phyloP scores from a whole-genome alignment of 2,329 filamentous ascomycete species.

The Biscogniauxia marginata region DNA sequence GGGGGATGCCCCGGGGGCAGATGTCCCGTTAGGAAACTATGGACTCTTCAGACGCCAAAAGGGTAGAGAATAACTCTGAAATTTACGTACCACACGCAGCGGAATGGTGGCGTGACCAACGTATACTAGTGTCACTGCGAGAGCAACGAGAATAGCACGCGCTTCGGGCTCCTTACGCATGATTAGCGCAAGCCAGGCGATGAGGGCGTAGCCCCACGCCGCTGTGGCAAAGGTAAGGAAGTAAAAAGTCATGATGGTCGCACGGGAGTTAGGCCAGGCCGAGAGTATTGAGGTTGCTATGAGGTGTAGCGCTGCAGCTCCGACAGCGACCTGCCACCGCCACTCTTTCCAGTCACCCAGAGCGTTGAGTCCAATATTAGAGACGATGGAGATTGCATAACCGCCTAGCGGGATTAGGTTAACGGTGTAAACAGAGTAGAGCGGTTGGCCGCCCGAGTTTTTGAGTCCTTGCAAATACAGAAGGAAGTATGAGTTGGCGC shows the following conservation, averaged over 20 bases:
- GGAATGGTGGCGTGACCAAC: slow-evolving; percentile 40
- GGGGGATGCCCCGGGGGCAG: too few species aligned
- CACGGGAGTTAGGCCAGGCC: slow-evolving; percentile 34
- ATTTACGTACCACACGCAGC: too few species aligned
- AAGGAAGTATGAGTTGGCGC: slow-evolving; percentile 27
- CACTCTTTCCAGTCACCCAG: slow-evolving; percentile 39
- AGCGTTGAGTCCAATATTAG: slow-evolving; percentile 35
- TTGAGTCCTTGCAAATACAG: slow-evolving; percentile 25
- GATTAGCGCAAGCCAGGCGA: slow-evolving; percentile 37
- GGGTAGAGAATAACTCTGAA: too few species aligned
- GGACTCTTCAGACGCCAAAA: too few species aligned
- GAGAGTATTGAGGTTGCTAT: slow-evolving; percentile 23
- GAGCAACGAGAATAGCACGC: slow-evolving; percentile 29
- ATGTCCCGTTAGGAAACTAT: too few species aligned
- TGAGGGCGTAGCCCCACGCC: slow-evolving; percentile 33
- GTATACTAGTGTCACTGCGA: slow-evolving; percentile 40
- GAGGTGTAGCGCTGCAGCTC: slow-evolving; percentile 28
- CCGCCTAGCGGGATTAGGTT: slow-evolving; percentile 27
- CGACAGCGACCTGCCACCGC: slow-evolving; percentile 39
- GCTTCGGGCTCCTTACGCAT: slow-evolving; percentile 38
- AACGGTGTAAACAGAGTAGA: slow-evolving; percentile 26
- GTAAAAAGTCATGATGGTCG: slow-evolving; percentile 35
- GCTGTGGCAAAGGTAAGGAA: slow-evolving; percentile 37
- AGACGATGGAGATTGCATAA: slow-evolving; percentile 33
- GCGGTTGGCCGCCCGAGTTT: slow-evolving; percentile 5